Evolutionary conservation across 768 basidiomycete genomes (phyloP).

Genomic region (Leucocoprinus leucothites): DNA sequence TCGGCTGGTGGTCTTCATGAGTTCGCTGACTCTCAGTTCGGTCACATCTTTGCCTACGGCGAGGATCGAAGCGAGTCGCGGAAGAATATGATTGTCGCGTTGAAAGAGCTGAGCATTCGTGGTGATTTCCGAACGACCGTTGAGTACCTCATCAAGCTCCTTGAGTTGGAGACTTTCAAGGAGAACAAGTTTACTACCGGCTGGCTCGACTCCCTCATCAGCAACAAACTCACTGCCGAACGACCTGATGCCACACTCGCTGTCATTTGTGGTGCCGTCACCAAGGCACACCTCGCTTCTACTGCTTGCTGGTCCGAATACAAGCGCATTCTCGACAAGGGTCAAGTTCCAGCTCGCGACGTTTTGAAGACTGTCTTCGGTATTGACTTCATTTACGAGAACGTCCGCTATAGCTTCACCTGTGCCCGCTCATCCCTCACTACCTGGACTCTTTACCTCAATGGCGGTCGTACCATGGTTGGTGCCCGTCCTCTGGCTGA

Average conservation of each 20-base stretch:
- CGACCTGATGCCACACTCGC: slow-evolving; percentile 91
- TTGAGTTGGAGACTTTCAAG: slow-evolving; percentile 94
- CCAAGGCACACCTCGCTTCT: slow-evolving; percentile 89
- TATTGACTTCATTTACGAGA: slow-evolving; percentile 97
- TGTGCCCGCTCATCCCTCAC: slow-evolving; percentile 86
- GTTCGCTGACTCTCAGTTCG: slow-evolving; percentile 98
- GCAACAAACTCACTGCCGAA: slow-evolving; percentile 95
- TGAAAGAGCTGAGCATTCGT: slow-evolving; percentile 97
- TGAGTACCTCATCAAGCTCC: slow-evolving; percentile 96
- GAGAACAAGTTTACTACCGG: slow-evolving; percentile 98
- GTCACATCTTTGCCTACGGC: slow-evolving; percentile 98
- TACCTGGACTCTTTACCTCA: slow-evolving; percentile 93
- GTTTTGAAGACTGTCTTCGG: slow-evolving; percentile 95
- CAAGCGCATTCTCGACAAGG: slow-evolving; percentile 94
- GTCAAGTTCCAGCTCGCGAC: slow-evolving; percentile 94
- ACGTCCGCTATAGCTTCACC: slow-evolving; percentile 92
- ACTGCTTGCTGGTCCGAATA: slow-evolving; percentile 92
- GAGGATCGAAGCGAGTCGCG: slow-evolving; percentile 92
- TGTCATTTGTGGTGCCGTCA: slow-evolving; percentile 93
- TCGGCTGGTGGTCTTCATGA: slow-evolving; percentile 97
- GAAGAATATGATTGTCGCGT: slow-evolving; percentile 99
- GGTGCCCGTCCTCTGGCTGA: slow-evolving; percentile 92
- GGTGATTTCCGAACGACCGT: slow-evolving; percentile 99
- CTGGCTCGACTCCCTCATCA: slow-evolving; percentile 97
- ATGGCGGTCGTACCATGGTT: slow-evolving; percentile 90